A percentile compares a stretch with the other conserved stretches of the same genome.
Evolutionary conservation across 306 rosid genomes (phyloP).

Genomic region (Fragaria vesca): DNA sequence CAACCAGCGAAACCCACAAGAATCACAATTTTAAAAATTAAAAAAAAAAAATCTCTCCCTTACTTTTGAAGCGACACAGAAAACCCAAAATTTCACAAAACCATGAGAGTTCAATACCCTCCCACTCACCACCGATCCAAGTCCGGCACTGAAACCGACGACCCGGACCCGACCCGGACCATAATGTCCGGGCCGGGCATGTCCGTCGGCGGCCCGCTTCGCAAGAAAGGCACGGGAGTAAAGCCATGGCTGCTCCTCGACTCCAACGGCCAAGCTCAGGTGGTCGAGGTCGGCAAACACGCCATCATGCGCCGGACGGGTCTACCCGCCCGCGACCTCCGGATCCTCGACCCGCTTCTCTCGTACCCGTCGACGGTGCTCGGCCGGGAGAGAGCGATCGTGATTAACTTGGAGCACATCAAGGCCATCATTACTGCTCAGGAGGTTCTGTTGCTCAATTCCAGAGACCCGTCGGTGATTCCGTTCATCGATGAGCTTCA

Average conservation of each 20-base stretch:
- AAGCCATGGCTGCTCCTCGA: constrained; percentile 78
- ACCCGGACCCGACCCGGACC: constrained; percentile 35
- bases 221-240: constrained; percentile 78
- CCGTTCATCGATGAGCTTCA: constrained; percentile 83
- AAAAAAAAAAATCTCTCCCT: no score
- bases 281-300: constrained; percentile 87
- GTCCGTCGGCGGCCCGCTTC: constrained; percentile 31
- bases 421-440: constrained; percentile 92
- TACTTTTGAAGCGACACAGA: no score
- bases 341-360: constrained; percentile 79
- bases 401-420: constrained; percentile 87
- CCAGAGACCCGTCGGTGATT: constrained; percentile 83
- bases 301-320: constrained; percentile 93
- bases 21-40: no score
- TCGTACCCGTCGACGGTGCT: constrained; percentile 63
- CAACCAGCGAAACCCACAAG: no score
- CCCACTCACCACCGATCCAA: constrained; percentile 13
- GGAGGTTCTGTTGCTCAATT: constrained; percentile 79
- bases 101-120: constrained; percentile 28
- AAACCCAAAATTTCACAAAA: no score
- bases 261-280: constrained; percentile 55
- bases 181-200: constrained; percentile 15
- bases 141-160: constrained; percentile 29
- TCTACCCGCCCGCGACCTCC: constrained; percentile 86
- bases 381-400: constrained; percentile 89